Percentiles rank a stretch among this genome's conserved stretches.
These are phyloP conservation scores for Rugosomyces carneus DNA, from an alignment of 1,284 basidiomycete genomes.

Conservation along the genomic window DNA sequence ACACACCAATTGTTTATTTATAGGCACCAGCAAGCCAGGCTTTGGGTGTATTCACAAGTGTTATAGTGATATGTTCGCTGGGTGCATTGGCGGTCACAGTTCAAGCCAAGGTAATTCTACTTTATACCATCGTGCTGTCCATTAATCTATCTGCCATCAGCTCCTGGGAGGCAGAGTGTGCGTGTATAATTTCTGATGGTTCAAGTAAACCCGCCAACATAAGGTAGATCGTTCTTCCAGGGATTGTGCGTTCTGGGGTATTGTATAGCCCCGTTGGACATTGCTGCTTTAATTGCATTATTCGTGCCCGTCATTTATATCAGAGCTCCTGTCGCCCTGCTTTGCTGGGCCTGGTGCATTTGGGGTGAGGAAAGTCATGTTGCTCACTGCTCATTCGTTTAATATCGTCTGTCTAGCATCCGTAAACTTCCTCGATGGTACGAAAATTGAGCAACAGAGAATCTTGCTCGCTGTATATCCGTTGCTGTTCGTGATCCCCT, in stretches of 20 bases:
- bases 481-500: conserved; percentile 54
- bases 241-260: conserved; percentile 89
- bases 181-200: conserved; percentile 23
- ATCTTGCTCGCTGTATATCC: conserved; percentile 92
- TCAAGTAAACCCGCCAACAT: conserved; percentile 7
- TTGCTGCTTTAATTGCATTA: conserved; percentile 82
- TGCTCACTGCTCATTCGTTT: not conserved
- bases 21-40: conserved; percentile 83
- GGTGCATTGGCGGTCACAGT: conserved; percentile 87
- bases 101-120: conserved; percentile 70
- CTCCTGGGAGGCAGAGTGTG: conserved; percentile 93
- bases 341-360: conserved; percentile 90
- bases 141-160: conserved; percentile 29
- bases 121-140: not conserved
- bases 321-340: conserved; percentile 75
- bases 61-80: conserved; percentile 85
- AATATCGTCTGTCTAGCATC: conserved; percentile 50
- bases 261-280: conserved; percentile 84
- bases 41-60: conserved; percentile 85
- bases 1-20: conserved; percentile 1
- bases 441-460: conserved; percentile 83
- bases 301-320: conserved; percentile 85
- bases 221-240: conserved; percentile 88
- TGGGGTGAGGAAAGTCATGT: conserved; percentile 63
- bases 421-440: conserved; percentile 91